Conservation (phyloP, 2,329 filamentous ascomycete species). For the Exophiala aquamarina region DNA sequence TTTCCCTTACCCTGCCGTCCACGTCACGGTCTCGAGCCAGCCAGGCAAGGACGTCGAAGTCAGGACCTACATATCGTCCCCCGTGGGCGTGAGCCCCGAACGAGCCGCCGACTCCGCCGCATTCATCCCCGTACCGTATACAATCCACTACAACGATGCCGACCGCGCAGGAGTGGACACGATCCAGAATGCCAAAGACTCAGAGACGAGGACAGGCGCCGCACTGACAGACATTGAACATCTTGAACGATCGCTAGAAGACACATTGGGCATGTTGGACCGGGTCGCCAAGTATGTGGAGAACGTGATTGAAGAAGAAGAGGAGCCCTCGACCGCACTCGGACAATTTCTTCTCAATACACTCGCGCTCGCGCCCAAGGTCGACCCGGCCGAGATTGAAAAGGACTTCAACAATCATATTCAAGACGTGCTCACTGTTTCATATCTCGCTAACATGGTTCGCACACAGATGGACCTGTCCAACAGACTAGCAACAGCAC, state of each 20-base stretch:
- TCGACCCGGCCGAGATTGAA: conserved; percentile 86
- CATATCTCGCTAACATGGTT: conserved; percentile 97
- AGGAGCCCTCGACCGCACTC: conserved; percentile 88
- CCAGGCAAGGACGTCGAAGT: conserved; percentile 86
- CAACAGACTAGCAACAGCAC: conserved; percentile 84
- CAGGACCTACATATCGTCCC: conserved; percentile 90
- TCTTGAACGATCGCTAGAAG: conserved; percentile 80
- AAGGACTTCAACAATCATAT: conserved; percentile 99
- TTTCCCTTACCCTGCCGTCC: conserved; percentile 94
- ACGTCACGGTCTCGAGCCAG: conserved; percentile 90
- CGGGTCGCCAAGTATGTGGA: conserved; percentile 89
- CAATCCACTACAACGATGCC: conserved; percentile 82
- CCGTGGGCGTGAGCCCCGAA: conserved; percentile 92
- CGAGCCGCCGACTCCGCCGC: conserved; percentile 93
- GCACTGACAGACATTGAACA: conserved; percentile 87
- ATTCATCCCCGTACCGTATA: conserved; percentile 96
- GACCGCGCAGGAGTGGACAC: conserved; percentile 78
- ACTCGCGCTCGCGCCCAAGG: conserved; percentile 90
- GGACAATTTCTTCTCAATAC: conserved; percentile 96
- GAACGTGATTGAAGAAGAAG: conserved; percentile 86
- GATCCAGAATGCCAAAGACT: conserved; percentile 77
- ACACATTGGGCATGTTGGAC: conserved; percentile 86
- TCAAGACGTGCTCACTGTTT: conserved; percentile 97
- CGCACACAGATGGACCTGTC: conserved; percentile 98
- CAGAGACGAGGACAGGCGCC: conserved; percentile 69